Conservation (phyloP, 2,329 filamentous ascomycete genomes). For the Aureobasidium sp. region DNA sequence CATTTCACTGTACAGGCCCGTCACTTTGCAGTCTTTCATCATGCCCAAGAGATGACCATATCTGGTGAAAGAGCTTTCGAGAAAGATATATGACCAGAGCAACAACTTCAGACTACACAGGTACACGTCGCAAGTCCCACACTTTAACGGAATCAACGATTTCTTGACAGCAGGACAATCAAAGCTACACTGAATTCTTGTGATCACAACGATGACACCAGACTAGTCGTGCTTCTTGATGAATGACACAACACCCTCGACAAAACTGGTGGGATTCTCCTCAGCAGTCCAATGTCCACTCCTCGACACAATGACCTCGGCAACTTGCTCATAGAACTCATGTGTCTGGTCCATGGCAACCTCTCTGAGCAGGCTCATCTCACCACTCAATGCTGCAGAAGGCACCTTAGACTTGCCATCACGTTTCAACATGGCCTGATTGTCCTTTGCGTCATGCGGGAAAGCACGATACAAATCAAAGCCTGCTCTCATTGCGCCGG, state of each 20-base stretch:
- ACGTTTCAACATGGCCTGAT: slow-evolving; percentile 25
- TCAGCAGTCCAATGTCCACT: slow-evolving; percentile 34
- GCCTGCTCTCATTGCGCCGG: slow-evolving; percentile 30
- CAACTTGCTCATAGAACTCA: slow-evolving; percentile 29
- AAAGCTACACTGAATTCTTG: background rate
- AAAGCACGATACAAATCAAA: slow-evolving; percentile 33
- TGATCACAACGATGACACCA: no score
- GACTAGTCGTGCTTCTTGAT: slow-evolving; percentile 21
- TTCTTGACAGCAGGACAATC: no score
- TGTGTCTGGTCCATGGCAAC: slow-evolving; percentile 26
- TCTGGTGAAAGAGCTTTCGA: no score
- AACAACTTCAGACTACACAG: no score
- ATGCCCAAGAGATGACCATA: no score
- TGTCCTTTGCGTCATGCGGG: slow-evolving; percentile 29
- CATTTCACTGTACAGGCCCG: no score
- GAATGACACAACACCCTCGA: slow-evolving; percentile 27
- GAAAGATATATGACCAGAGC: no score
- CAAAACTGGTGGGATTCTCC: slow-evolving; percentile 34
- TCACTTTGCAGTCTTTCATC: no score
- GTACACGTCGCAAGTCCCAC: no score
- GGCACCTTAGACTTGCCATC: slow-evolving; percentile 29
- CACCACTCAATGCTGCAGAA: slow-evolving; percentile 29
- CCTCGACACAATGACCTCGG: slow-evolving; percentile 23
- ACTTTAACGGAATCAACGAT: no score
- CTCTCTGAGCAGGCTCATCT: slow-evolving; percentile 23